phyloP scores from a whole-genome alignment of 768 basidiomycete genomes.

The Amanita polypyramis region DNA sequence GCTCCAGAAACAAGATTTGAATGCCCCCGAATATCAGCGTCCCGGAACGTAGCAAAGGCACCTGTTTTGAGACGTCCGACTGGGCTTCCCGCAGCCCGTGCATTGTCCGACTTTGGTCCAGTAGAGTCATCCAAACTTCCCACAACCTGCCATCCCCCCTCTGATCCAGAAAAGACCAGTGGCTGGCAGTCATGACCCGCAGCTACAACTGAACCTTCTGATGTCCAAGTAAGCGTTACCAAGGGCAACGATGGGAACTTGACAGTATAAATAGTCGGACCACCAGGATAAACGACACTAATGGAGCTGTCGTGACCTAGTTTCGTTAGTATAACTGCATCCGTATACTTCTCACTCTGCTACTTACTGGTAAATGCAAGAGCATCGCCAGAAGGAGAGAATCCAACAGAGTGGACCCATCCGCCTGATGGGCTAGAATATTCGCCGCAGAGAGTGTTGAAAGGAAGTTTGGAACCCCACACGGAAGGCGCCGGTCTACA shows the following conservation, averaged over 20 bases:
- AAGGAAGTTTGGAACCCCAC: slow-evolving; percentile 98
- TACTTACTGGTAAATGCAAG: slow-evolving; percentile 87
- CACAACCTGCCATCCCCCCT: slow-evolving; percentile 66
- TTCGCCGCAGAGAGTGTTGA: slow-evolving; percentile 96
- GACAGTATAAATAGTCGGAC: slow-evolving; percentile 63
- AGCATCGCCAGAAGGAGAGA: slow-evolving; percentile 92
- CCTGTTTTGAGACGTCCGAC: slow-evolving; percentile 80
- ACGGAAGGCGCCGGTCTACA: slow-evolving; percentile 75
- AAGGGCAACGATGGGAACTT: slow-evolving; percentile 71
- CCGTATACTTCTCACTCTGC: neutral
- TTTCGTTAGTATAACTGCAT: neutral
- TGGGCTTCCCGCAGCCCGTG: slow-evolving; percentile 34
- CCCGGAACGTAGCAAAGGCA: slow-evolving; percentile 89
- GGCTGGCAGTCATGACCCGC: slow-evolving; percentile 99
- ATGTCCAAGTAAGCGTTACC: slow-evolving; percentile 78
- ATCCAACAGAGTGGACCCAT: slow-evolving; percentile 94
- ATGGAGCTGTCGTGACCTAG: slow-evolving; percentile 95
- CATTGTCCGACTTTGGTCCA: slow-evolving; percentile 31
- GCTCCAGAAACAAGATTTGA: slow-evolving; percentile 18
- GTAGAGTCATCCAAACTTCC: slow-evolving; percentile 83
- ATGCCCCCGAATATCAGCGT: slow-evolving; percentile 77
- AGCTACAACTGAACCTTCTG: slow-evolving; percentile 74
- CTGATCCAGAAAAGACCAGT: slow-evolving; percentile 68
- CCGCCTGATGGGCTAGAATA: slow-evolving; percentile 84
- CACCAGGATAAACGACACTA: slow-evolving; percentile 84